These are phyloP conservation scores for bread wheat (Triticum aestivum) DNA, from an alignment of 176 grass and related monocot species.

Conservation along the genomic window IWGSC_CS_RefSeq_v2.1 NC_057812.1:697655530-697656029, in stretches of 20 bases:
- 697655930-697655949: background rate
- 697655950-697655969: background rate
- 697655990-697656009: background rate
- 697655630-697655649: conserved; percentile 47
- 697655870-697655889: background rate
- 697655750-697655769: conserved; percentile 38
- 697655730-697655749: background rate
- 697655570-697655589: conserved; percentile 51
- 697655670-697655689: conserved; percentile 47
- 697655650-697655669: conserved; percentile 61
- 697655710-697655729: conserved; percentile 62
- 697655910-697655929: background rate
- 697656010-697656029: conserved; percentile 48
- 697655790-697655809: background rate
- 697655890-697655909: background rate
- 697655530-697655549: background rate
- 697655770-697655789: background rate
- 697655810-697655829: no score
- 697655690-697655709: conserved; percentile 57
- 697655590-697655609: conserved; percentile 35
- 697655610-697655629: conserved; percentile 28
- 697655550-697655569: background rate
- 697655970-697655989: background rate
- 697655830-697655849: background rate
- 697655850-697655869: background rate